Conservation (phyloP, 2,329 filamentous ascomycete species). For the Onygena corvina region DNA sequence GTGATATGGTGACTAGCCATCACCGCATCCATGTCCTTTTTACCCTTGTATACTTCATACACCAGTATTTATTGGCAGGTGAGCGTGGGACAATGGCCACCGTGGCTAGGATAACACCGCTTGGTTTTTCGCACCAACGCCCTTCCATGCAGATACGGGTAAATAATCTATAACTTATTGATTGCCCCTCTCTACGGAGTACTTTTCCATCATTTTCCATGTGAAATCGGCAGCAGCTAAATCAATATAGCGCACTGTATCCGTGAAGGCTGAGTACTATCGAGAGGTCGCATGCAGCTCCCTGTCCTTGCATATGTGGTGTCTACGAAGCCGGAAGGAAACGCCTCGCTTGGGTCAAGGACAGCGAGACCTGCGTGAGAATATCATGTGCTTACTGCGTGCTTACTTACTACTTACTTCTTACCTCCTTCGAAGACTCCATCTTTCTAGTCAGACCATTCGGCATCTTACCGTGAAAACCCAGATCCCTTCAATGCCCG, state of each 20-base stretch:
- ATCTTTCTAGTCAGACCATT: conserved; percentile 2
- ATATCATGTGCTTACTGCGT: background rate
- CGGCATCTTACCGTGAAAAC: conserved; percentile 2
- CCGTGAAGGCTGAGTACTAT: background rate
- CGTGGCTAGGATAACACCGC: background rate
- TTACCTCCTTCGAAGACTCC: background rate
- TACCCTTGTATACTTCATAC: background rate
- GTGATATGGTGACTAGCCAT: background rate
- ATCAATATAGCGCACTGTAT: background rate
- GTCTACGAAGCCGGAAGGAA: background rate
- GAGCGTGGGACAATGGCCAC: background rate
- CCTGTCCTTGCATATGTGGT: background rate
- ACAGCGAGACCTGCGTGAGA: background rate
- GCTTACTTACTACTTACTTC: background rate
- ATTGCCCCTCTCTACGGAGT: background rate
- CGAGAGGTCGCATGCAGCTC: background rate
- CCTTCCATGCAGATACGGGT: conserved; percentile 5
- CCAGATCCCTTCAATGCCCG: background rate
- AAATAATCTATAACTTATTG: conserved; percentile 1
- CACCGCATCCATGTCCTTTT: background rate
- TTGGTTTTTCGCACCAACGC: background rate
- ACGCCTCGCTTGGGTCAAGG: background rate
- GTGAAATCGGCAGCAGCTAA: background rate
- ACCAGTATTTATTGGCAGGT: too few species aligned
- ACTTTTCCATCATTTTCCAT: background rate